Evolutionary conservation across 163 green algal species (phyloP).

Genomic region (Chloromonas sp.): DNA sequence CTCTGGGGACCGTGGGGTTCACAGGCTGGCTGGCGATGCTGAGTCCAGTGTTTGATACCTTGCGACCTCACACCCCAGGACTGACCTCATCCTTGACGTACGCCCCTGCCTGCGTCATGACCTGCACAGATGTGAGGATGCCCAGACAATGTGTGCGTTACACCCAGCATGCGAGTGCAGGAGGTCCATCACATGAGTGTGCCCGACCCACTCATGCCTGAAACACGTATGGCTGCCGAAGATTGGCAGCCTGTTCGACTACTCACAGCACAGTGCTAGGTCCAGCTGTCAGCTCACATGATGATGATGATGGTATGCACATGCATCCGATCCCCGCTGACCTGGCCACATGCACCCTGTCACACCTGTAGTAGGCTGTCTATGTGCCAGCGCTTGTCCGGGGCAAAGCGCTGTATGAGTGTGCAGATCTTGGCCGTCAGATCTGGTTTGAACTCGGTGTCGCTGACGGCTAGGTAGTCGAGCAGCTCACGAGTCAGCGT

Average conservation of each 20-base stretch:
- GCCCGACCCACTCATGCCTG: too few species aligned
- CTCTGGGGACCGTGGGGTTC: too few species aligned
- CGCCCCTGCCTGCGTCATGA: conserved; percentile 65
- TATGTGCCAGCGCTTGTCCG: conserved; percentile 86
- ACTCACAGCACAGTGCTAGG: too few species aligned
- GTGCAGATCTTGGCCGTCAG: conserved; percentile 86
- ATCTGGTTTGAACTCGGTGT: conserved; percentile 91
- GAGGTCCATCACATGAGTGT: too few species aligned
- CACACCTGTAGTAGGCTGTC: conserved; percentile 73
- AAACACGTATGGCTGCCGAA: too few species aligned
- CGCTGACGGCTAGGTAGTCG: conserved; percentile 84
- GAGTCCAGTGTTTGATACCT: too few species aligned
- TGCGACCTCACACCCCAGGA: background rate
- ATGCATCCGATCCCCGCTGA: background rate
- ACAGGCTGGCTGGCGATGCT: too few species aligned
- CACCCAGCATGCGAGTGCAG: too few species aligned
- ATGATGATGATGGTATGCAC: too few species aligned
- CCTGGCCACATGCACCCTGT: too few species aligned
- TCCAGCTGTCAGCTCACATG: too few species aligned
- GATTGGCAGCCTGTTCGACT: background rate
- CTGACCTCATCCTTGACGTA: conserved; percentile 81
- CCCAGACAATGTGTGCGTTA: too few species aligned
- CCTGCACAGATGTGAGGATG: conserved; percentile 19
- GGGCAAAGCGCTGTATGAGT: conserved; percentile 80
- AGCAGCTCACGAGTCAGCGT: conserved; percentile 88